A percentile compares a stretch with the other conserved stretches of the same genome.
Evolutionary conservation across 169 alveolate genomes (phyloP).

Genomic region (Toxoplasma gondii): DNA sequence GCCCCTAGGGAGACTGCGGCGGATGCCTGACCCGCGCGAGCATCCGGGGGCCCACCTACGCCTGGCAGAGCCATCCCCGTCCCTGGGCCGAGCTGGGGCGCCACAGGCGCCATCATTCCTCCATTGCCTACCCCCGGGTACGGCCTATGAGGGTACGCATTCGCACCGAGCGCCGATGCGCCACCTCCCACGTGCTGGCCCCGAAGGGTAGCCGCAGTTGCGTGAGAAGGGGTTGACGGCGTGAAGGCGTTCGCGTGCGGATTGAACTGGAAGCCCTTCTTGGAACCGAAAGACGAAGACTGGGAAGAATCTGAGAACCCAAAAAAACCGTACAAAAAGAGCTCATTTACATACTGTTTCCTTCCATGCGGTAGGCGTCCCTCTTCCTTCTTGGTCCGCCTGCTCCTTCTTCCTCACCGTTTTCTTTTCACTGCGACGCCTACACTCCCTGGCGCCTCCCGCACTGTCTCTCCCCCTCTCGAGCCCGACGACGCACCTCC

Average conservation of each 20-base stretch:
- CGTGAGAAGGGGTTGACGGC: conserved; percentile 42
- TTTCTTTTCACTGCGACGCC: not conserved
- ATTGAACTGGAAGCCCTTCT: conserved; percentile 53
- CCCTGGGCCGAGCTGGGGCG: conserved; percentile 10
- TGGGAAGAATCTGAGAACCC: not conserved
- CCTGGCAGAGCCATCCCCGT: not conserved
- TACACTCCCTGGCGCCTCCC: not conserved
- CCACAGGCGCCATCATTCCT: not conserved
- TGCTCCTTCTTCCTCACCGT: not conserved
- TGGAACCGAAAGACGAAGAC: not conserved
- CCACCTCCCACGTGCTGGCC: not conserved
- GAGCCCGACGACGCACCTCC: too few species aligned
- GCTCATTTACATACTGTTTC: not conserved
- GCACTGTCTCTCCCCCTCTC: not conserved
- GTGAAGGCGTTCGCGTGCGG: conserved; percentile 65
- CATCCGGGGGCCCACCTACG: not conserved
- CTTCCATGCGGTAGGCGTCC: not conserved
- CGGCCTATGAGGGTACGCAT: not conserved
- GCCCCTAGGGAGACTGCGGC: not conserved
- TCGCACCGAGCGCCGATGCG: not conserved
- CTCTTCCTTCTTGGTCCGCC: not conserved
- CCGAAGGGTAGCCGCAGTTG: conserved; percentile 1
- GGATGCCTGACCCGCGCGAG: not conserved
- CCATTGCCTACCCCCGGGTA: not conserved
- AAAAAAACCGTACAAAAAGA: not conserved